Percentiles rank a stretch among this genome's conserved stretches.
phyloP scores from a whole-genome alignment of 148 eudicot species.

The Rhododendron henanense region DNA sequence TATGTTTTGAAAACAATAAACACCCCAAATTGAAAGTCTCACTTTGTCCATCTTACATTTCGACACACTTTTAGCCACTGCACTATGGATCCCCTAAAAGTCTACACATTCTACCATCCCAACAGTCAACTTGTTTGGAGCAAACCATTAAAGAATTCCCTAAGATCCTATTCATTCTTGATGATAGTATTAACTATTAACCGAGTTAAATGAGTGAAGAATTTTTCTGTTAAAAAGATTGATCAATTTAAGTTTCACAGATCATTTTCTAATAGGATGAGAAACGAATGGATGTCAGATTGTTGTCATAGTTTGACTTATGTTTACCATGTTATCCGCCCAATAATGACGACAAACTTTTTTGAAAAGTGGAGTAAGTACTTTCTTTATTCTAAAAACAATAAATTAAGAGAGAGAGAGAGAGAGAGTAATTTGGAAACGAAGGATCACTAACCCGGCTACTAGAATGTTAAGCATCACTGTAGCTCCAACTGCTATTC shows the following conservation, averaged over 20 bases:
- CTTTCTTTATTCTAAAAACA: neutral
- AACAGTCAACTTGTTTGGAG: no score
- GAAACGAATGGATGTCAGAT: neutral
- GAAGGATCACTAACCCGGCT: neutral
- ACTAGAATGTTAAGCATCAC: conserved; percentile 42
- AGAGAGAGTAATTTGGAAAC: neutral
- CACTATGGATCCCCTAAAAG: neutral
- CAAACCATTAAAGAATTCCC: no score
- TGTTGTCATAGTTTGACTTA: neutral
- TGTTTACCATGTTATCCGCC: neutral
- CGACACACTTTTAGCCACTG: no score
- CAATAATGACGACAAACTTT: neutral
- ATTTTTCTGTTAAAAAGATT: neutral
- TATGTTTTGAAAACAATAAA: no score
- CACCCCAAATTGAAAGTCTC: no score
- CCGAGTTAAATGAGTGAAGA: neutral
- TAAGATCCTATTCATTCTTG: no score
- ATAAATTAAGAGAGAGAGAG: neutral
- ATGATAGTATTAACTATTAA: neutral
- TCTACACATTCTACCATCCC: neutral
- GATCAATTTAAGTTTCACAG: neutral
- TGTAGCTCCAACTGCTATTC: conserved; percentile 96
- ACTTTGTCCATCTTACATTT: no score
- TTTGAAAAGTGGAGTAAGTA: neutral
- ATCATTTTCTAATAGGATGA: neutral